Evolutionary conservation across 73 alveolate genomes (phyloP).

Genomic region (Symbiodinium pilosum): DNA sequence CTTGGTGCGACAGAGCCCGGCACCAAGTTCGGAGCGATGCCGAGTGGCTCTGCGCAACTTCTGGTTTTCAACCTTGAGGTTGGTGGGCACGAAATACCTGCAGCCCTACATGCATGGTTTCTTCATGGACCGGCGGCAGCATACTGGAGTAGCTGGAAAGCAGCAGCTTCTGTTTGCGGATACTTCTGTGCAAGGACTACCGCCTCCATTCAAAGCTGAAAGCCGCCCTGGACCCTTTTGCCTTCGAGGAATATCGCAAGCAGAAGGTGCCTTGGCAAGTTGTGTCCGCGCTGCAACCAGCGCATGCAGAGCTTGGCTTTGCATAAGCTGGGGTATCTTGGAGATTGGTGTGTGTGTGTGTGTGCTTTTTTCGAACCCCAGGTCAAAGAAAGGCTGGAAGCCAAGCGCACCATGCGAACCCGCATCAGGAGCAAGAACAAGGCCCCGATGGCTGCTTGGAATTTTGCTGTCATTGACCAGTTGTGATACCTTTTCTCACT

Average conservation of each 20-base stretch:
- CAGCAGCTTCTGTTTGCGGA: neutral
- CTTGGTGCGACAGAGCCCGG: slow-evolving; percentile 95
- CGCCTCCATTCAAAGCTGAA: slow-evolving; percentile 98
- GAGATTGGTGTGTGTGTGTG: too few species aligned
- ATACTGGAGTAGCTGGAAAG: too few species aligned
- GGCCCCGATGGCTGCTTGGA: slow-evolving; percentile 33
- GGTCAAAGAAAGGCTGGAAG: slow-evolving; percentile 77
- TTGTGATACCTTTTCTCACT: neutral
- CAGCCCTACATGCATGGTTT: slow-evolving; percentile 99
- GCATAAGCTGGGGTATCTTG: too few species aligned
- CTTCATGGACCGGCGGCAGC: slow-evolving; percentile 96
- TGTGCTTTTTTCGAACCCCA: too few species aligned
- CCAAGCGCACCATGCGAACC: slow-evolving; percentile 91
- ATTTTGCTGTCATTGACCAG: neutral
- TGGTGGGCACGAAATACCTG: slow-evolving; percentile 97
- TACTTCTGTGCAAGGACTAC: slow-evolving; percentile 94
- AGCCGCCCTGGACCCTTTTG: slow-evolving; percentile 98
- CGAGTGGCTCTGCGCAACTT: neutral
- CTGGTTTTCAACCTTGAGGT: neutral
- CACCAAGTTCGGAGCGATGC: neutral
- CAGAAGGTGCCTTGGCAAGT: slow-evolving; percentile 39
- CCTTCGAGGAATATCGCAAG: slow-evolving; percentile 97
- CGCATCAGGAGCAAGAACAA: slow-evolving; percentile 49
- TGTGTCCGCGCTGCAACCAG: too few species aligned
- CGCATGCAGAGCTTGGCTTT: too few species aligned